Conservation (phyloP, 2,329 filamentous ascomycete genomes). For the Tolypocladium cylindrosporum region DNA sequence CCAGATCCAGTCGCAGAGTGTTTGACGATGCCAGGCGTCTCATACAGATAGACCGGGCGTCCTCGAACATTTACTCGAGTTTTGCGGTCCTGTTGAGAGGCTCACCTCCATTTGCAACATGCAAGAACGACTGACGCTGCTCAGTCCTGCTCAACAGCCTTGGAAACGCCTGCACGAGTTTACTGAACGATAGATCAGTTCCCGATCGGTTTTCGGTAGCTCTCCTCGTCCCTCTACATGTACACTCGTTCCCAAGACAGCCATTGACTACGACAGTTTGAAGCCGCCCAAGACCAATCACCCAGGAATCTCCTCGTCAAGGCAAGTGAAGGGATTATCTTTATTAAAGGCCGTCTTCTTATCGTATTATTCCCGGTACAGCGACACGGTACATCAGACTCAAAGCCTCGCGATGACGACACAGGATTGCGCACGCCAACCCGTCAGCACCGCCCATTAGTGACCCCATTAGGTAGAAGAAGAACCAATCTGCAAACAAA, state of each 20-base stretch:
- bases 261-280: not conserved
- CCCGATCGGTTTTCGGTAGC: not conserved
- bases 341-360: not conserved
- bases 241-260: not conserved
- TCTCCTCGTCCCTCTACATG: not conserved
- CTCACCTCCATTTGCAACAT: too few relatives aligned
- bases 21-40: too few relatives aligned
- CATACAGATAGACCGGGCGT: too few relatives aligned
- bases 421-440: not conserved
- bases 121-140: too few relatives aligned
- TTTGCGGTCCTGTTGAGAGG: too few relatives aligned
- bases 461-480: not conserved
- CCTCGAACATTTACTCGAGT: too few relatives aligned
- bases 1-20: too few relatives aligned
- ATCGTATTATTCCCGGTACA: not conserved
- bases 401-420: not conserved
- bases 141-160: not conserved
- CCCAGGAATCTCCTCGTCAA: not conserved
- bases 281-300: not conserved
- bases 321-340: not conserved
- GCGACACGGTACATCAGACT: not conserved
- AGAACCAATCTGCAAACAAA: not conserved
- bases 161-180: not conserved
- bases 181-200: not conserved
- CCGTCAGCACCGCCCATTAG: not conserved